phyloP scores from a whole-genome alignment of 2,329 filamentous ascomycete genomes.

The Claviceps humidiphila region DNA sequence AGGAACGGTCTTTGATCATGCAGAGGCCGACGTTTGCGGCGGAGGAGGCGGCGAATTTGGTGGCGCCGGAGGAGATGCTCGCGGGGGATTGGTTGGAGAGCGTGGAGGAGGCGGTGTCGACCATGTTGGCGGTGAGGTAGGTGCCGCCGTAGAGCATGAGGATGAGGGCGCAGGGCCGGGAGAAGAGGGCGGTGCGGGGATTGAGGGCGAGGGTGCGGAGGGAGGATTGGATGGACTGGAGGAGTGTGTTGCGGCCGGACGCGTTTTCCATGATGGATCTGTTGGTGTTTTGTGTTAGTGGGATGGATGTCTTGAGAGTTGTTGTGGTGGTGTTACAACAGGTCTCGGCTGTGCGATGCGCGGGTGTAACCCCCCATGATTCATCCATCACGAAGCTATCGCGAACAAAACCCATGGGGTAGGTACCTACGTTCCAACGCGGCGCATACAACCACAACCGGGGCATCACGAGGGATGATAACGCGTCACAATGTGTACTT shows the following conservation, averaged over 20 bases:
- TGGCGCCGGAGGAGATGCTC: slow-evolving; percentile 56
- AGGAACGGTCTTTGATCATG: slow-evolving; percentile 81
- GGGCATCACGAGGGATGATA: too few relatives aligned
- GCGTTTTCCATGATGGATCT: slow-evolving; percentile 73
- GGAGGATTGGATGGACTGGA: slow-evolving; percentile 45
- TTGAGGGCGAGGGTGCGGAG: slow-evolving; percentile 40
- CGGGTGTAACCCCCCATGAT: neutral
- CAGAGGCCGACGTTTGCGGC: slow-evolving; percentile 75
- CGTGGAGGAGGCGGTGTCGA: slow-evolving; percentile 69
- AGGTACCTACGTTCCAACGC: too few relatives aligned
- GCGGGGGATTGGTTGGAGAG: slow-evolving; percentile 41
- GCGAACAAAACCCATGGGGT: too few relatives aligned
- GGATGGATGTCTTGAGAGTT: too few relatives aligned
- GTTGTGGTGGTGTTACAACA: neutral
- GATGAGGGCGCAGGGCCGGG: slow-evolving; percentile 56
- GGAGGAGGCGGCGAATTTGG: slow-evolving; percentile 72
- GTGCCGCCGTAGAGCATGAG: slow-evolving; percentile 73
- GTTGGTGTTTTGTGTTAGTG: neutral
- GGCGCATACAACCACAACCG: too few relatives aligned
- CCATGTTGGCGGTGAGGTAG: slow-evolving; percentile 74
- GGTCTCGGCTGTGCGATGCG: too few relatives aligned
- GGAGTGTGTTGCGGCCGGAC: slow-evolving; percentile 51
- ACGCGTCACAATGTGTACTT: too few relatives aligned
- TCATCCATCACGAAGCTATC: neutral
- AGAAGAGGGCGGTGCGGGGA: slow-evolving; percentile 48